phyloP scores from a whole-genome alignment of 2,329 filamentous ascomycete genomes.

The Colletotrichum euphorbiae region DNA sequence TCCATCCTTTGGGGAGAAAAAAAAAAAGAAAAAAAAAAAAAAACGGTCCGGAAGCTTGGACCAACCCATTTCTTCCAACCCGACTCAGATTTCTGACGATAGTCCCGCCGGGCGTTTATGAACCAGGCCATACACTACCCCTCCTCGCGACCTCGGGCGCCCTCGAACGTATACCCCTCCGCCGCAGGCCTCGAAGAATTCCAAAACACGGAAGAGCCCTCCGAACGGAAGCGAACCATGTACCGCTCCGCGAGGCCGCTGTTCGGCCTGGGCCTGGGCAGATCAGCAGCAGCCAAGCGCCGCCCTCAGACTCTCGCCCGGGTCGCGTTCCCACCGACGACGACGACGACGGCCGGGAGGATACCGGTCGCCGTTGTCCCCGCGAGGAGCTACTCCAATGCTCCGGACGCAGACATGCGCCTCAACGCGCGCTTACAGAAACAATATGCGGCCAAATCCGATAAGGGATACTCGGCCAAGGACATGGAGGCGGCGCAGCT shows the following conservation, averaged over 20 bases:
- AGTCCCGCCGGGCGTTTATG: background rate
- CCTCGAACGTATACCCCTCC: background rate
- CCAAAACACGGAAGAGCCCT: no score
- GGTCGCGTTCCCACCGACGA: background rate
- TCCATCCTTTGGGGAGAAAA: background rate
- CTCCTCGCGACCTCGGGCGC: background rate
- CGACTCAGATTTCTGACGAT: constrained; percentile 20
- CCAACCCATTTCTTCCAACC: constrained; percentile 27
- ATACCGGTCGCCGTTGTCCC: constrained; percentile 16
- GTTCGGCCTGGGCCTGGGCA: constrained; percentile 30
- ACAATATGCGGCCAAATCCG: background rate
- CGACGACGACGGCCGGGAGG: constrained; percentile 16
- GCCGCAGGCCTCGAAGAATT: no score
- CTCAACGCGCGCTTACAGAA: constrained; percentile 5
- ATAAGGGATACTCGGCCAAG: constrained; percentile 5
- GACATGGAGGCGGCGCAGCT: constrained; percentile 12
- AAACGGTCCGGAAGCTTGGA: constrained; percentile 27
- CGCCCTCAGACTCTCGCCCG: constrained; percentile 12
- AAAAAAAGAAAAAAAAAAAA: constrained; percentile 4
- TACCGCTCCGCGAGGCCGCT: constrained; percentile 35
- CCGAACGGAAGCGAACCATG: constrained; percentile 1
- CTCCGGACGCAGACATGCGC: constrained; percentile 17
- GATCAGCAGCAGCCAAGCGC: constrained; percentile 7
- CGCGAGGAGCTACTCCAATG: constrained; percentile 25
- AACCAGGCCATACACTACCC: background rate